phyloP scores from a whole-genome alignment of 176 grass and related monocot genomes.

The Chrysopogon serrulatus region DNA sequence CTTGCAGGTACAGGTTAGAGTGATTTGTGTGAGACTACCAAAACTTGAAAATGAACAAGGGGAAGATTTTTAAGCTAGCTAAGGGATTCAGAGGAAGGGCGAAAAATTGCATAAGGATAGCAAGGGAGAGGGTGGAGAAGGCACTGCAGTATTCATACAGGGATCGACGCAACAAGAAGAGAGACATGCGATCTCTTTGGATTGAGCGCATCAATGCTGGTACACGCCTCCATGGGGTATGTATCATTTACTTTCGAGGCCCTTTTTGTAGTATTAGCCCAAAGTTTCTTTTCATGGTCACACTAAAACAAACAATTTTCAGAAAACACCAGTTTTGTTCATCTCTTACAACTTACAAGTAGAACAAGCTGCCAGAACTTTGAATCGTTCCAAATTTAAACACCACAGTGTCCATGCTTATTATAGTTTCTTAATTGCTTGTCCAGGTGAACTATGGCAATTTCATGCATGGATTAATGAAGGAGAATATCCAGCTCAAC shows the following conservation, averaged over 20 bases:
- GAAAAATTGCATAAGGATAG: slow-evolving; percentile 91
- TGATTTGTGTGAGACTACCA: neutral
- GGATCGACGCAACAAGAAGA: slow-evolving; percentile 90
- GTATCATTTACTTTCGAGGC: neutral
- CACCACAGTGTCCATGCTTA: neutral
- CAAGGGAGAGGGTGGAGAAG: slow-evolving; percentile 85
- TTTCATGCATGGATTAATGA: slow-evolving; percentile 94
- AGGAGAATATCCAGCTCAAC: slow-evolving; percentile 96
- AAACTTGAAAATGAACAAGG: slow-evolving; percentile 69
- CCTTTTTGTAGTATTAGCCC: neutral
- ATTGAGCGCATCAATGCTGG: slow-evolving; percentile 94
- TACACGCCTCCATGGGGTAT: slow-evolving; percentile 81
- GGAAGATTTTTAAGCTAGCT: slow-evolving; percentile 83
- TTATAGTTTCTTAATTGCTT: neutral
- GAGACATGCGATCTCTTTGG: slow-evolving; percentile 94
- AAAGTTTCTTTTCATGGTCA: neutral
- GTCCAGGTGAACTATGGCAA: slow-evolving; percentile 87
- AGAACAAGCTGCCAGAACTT: neutral
- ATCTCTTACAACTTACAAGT: neutral
- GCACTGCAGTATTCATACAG: slow-evolving; percentile 84
- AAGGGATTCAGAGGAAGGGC: slow-evolving; percentile 89
- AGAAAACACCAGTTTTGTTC: neutral
- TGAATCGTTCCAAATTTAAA: neutral
- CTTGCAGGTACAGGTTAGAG: neutral
- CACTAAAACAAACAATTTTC: neutral